Evolutionary conservation across 495 filamentous ascomycete species (phyloP).

Genomic region (Tetracladium setigerum): DNA sequence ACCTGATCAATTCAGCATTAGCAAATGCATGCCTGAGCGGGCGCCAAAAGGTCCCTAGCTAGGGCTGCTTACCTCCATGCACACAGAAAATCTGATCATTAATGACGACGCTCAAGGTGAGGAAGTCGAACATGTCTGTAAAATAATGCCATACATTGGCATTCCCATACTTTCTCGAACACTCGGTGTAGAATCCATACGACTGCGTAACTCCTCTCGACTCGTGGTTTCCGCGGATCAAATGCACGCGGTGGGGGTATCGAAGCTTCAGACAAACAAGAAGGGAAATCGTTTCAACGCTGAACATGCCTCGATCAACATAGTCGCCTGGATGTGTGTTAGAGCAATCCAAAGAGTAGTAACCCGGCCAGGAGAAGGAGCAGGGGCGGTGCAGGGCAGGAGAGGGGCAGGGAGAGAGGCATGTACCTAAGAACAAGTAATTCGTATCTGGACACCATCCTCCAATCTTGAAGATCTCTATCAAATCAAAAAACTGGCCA

Average conservation of each 20-base stretch:
- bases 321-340: conserved; percentile 64
- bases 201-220: conserved; percentile 96
- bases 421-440: conserved; percentile 87
- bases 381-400: no score
- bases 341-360: background rate
- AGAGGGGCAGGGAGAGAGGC: background rate
- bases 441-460: conserved; percentile 96
- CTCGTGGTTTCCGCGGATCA: conserved; percentile 96
- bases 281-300: conserved; percentile 92
- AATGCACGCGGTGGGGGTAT: conserved; percentile 84
- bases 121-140: conserved; percentile 99
- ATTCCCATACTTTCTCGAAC: conserved; percentile 93
- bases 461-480: conserved; percentile 98
- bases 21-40: background rate
- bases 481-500: conserved; percentile 96
- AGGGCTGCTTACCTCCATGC: conserved; percentile 57
- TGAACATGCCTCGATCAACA: conserved; percentile 94
- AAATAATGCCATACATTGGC: conserved; percentile 99
- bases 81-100: conserved; percentile 99
- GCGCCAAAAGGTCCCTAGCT: background rate
- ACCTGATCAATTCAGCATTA: conserved; percentile 32
- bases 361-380: background rate
- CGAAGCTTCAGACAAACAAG: conserved; percentile 91
- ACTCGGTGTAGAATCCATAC: conserved; percentile 98
- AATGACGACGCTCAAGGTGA: conserved; percentile 93